Conservation (phyloP, 768 basidiomycete species). For the Tulasnella sp. region DNA sequence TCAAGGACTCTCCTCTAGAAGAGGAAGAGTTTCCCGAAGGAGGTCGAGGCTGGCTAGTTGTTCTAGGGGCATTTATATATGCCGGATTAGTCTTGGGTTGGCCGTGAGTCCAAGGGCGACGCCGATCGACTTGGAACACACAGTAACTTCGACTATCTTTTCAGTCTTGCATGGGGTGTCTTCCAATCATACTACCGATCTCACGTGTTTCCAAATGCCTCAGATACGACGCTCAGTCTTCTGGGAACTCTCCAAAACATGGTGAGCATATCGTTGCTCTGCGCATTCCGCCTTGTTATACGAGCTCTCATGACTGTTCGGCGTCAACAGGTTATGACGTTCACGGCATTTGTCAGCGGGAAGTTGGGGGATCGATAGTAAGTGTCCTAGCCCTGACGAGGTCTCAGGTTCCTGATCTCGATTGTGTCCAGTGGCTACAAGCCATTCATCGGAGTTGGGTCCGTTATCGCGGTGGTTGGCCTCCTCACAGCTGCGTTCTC, state of each 20-base stretch:
- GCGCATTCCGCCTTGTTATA: no score
- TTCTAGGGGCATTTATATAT: slow-evolving; percentile 19
- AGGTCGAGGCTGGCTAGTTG: slow-evolving; percentile 22
- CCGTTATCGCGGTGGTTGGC: slow-evolving; percentile 1
- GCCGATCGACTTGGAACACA: not conserved
- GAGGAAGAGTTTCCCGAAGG: slow-evolving; percentile 22
- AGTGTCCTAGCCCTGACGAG: not conserved
- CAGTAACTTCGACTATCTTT: not conserved
- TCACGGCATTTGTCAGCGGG: slow-evolving; percentile 22
- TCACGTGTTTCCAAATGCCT: slow-evolving; percentile 19
- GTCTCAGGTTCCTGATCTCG: not conserved
- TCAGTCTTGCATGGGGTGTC: slow-evolving; percentile 19
- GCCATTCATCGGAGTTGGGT: slow-evolving; percentile 21
- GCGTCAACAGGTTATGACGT: slow-evolving; percentile 18
- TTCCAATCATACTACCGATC: slow-evolving; percentile 21
- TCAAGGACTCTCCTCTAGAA: slow-evolving; percentile 1
- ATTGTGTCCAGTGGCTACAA: slow-evolving; percentile 14
- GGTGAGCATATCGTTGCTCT: not conserved
- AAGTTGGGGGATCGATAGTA: slow-evolving; percentile 23
- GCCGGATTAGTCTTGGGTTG: slow-evolving; percentile 15
- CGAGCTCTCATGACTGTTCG: not conserved
- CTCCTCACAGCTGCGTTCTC: slow-evolving; percentile 20
- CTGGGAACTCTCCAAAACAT: slow-evolving; percentile 17
- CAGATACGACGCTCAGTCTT: slow-evolving; percentile 16
- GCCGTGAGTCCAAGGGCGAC: slow-evolving; percentile 5